Conservation (phyloP, 129 eudicot genomes). For the Saussurea involucrata region DNA sequence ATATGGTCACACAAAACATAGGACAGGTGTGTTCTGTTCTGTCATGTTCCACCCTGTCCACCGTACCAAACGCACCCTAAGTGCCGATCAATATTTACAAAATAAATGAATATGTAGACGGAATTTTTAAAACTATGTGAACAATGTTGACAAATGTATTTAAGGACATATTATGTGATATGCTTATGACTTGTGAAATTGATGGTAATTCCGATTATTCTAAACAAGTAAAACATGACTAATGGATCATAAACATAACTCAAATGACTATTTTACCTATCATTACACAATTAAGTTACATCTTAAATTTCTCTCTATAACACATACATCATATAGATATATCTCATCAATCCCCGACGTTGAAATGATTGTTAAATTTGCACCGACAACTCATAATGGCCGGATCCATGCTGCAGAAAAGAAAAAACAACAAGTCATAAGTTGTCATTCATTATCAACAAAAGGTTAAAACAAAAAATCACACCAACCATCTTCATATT, state of each 20-base stretch:
- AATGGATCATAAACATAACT: background rate
- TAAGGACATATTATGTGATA: background rate
- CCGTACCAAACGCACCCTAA: no score
- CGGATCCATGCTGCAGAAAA: background rate
- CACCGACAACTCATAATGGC: no score
- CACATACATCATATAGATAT: background rate
- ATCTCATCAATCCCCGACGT: background rate
- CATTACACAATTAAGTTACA: background rate
- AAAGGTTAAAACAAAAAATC: background rate
- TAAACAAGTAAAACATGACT: no score
- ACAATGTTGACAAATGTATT: background rate
- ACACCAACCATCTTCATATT: background rate
- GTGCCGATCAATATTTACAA: no score
- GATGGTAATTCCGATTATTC: no score
- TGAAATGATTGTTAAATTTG: background rate
- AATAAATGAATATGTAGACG: background rate
- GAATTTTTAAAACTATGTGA: no score
- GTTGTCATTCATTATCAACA: background rate
- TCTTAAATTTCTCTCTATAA: background rate
- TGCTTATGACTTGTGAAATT: background rate
- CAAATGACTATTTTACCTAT: background rate
- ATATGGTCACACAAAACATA: no score
- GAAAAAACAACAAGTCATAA: background rate
- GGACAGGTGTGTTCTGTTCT: no score
- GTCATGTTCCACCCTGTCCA: no score